A percentile compares a stretch with the other conserved stretches of the same genome.
These are phyloP conservation scores for Pythium sukuiense DNA, from an alignment of 352 stramenopile species.

Conservation along the genomic window DNA sequence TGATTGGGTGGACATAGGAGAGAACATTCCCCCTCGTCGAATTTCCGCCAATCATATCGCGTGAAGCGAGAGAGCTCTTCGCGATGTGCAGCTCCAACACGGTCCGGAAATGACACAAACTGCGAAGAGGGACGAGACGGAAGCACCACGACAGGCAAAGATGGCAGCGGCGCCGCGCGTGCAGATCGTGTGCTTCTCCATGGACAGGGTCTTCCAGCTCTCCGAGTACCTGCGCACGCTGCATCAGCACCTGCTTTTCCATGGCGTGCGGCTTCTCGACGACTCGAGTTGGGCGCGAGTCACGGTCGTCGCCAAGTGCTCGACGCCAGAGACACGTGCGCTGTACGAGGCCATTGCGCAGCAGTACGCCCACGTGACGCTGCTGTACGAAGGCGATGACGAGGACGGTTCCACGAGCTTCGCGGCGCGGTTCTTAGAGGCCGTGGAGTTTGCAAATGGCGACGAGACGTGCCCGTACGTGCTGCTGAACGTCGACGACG, in stretches of 20 bases:
- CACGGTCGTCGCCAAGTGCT: constrained; percentile 41
- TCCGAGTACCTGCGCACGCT: constrained; percentile 56
- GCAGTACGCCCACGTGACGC: constrained; percentile 34
- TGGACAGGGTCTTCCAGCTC: constrained; percentile 64
- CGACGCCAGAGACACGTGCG: constrained; percentile 30
- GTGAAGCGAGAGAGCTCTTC: not conserved
- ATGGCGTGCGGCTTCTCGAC: constrained; percentile 26
- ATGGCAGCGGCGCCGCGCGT: constrained; percentile 28
- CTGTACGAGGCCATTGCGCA: constrained; percentile 37
- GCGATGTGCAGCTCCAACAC: not conserved
- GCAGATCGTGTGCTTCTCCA: constrained; percentile 63
- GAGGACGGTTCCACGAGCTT: constrained; percentile 23
- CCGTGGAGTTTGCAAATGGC: constrained; percentile 5
- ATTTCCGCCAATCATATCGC: constrained; percentile 1
- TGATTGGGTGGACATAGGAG: constrained; percentile 1
- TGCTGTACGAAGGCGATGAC: constrained; percentile 37
- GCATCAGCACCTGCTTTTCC: constrained; percentile 32
- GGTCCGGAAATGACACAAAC: constrained; percentile 1
- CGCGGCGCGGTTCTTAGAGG: constrained; percentile 33
- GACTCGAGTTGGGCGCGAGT: constrained; percentile 32
- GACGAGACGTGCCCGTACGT: constrained; percentile 23
- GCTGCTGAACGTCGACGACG: constrained; percentile 62
- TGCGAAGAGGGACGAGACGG: not conserved
- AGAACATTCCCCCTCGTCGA: not conserved
- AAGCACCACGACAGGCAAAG: not conserved